A percentile compares a stretch with the other conserved stretches of the same genome.
phyloP scores from a whole-genome alignment of 805 yeast genomes.

The Saturnispora ahearnii region DNA sequence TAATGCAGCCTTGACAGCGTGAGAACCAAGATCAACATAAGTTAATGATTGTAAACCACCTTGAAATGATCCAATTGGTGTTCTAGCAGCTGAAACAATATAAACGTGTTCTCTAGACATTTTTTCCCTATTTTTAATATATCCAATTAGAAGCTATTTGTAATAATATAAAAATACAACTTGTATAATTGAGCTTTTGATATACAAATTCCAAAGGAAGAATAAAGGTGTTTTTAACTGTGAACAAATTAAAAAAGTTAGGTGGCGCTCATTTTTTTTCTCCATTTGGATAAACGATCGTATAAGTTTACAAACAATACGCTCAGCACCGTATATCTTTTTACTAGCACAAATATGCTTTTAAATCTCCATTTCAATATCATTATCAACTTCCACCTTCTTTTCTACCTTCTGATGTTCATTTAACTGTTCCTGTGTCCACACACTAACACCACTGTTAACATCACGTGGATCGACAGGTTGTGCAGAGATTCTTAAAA shows the following conservation, averaged over 20 bases:
- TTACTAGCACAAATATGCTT: background rate
- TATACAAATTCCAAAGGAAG: background rate
- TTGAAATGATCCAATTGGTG: conserved; percentile 93
- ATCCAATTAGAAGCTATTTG: too few species aligned
- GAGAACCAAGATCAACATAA: conserved; percentile 82
- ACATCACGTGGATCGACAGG: conserved; percentile 84
- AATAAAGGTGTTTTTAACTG: background rate
- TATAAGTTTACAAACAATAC: background rate
- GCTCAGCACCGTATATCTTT: background rate
- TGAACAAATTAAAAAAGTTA: background rate
- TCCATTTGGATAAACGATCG: background rate
- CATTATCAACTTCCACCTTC: conserved; percentile 19
- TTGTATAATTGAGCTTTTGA: too few species aligned
- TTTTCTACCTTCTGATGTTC: conserved; percentile 39
- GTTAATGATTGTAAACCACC: conserved; percentile 69
- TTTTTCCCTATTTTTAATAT: background rate
- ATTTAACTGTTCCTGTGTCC: conserved; percentile 68
- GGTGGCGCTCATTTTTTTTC: background rate
- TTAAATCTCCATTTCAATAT: conserved; percentile 25
- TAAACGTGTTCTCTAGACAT: conserved; percentile 47
- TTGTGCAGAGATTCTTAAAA: conserved; percentile 87
- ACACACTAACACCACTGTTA: conserved; percentile 81
- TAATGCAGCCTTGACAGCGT: conserved; percentile 84
- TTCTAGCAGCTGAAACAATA: conserved; percentile 86
- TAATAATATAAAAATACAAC: too few species aligned